These are phyloP conservation scores for Bidens hawaiensis DNA, from an alignment of 140 eudicot species.

Conservation along the genomic window DNA sequence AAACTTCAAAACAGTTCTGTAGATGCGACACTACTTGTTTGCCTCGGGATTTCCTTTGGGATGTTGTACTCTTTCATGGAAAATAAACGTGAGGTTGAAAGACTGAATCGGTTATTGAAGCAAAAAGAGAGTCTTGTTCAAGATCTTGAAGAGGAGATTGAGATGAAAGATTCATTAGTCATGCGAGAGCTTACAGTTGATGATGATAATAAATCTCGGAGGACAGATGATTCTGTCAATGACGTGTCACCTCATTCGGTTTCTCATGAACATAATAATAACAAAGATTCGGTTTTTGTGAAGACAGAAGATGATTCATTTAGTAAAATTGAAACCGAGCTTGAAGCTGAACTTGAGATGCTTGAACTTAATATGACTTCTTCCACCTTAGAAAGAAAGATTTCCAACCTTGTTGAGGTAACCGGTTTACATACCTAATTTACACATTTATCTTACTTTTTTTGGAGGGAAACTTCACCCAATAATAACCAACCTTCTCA, in stretches of 20 bases:
- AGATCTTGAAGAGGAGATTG: slow-evolving; percentile 87
- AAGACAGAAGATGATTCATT: slow-evolving; percentile 34
- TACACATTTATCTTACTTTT: neutral
- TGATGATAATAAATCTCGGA: slow-evolving; percentile 40
- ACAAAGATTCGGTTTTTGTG: slow-evolving; percentile 22
- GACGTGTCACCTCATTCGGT: slow-evolving; percentile 20
- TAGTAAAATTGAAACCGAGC: slow-evolving; percentile 76
- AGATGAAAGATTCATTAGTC: slow-evolving; percentile 73
- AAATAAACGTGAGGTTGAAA: slow-evolving; percentile 54
- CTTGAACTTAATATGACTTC: slow-evolving; percentile 63
- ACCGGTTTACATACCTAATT: neutral
- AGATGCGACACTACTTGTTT: slow-evolving; percentile 42
- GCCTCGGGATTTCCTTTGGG: slow-evolving; percentile 68
- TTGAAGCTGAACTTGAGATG: slow-evolving; percentile 85
- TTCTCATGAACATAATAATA: slow-evolving; percentile 18
- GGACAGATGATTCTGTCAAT: slow-evolving; percentile 17
- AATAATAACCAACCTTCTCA: no score
- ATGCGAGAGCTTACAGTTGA: slow-evolving; percentile 59
- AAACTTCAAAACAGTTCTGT: slow-evolving; percentile 38
- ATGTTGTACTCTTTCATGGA: slow-evolving; percentile 51
- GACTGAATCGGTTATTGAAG: slow-evolving; percentile 47
- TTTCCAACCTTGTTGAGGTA: slow-evolving; percentile 57
- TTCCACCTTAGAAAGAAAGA: slow-evolving; percentile 41
- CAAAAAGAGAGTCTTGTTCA: slow-evolving; percentile 71
- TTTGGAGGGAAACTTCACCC: no score